Evolutionary conservation across 108 stramenopile species (phyloP), one percentile per base, ranked within the genome.

Genomic region (Skeletonema costatum): DNA sequence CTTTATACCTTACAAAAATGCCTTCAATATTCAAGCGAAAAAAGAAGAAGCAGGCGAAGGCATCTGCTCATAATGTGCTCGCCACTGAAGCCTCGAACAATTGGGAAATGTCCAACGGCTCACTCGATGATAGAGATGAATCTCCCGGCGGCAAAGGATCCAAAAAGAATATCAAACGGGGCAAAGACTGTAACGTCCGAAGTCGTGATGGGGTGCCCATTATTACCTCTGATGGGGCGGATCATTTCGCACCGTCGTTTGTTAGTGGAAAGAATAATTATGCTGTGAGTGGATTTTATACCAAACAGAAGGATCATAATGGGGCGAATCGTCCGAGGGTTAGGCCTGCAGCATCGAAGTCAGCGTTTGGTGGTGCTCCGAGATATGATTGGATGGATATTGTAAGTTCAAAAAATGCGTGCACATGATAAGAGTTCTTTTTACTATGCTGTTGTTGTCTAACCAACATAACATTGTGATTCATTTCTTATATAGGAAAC

Each of bases 311-410:
- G n/a, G 73, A 73, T 25, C 33, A 32, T 65, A 19, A 25, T 9
- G 70, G 75, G 32, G 71, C 48, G 46, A 70, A 68, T 31, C 64
- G 81, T 38, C 58, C 70, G 14, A 82, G 68, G 32, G 71, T 53
- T 13, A 81, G 89, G 19, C 93, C 93, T 12, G 17, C 85, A 0
- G 93, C 89, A 16, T 75, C 76, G 31, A 80, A 83, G 10, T 78
- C 89, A 10, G 93, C 93, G 31, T 95, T 92, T 75, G 48, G 77
- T 14, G 93, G 93, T 19, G 88, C 91, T 4, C 80, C 89, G 6
- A 81, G 93, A n/a, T 95, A 92, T 80, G 93, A 95, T 74, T 95
- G 93, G 93, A 90, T 95, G 70, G 93, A 95, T 83, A 86, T 95
- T 75, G 93, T 92, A 80, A 78, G 90, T 91, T 41, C 39, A 41